phyloP scores from a whole-genome alignment of 371 early-diverging fungal genomes.

The Zopfochytrium polystomum region DNA sequence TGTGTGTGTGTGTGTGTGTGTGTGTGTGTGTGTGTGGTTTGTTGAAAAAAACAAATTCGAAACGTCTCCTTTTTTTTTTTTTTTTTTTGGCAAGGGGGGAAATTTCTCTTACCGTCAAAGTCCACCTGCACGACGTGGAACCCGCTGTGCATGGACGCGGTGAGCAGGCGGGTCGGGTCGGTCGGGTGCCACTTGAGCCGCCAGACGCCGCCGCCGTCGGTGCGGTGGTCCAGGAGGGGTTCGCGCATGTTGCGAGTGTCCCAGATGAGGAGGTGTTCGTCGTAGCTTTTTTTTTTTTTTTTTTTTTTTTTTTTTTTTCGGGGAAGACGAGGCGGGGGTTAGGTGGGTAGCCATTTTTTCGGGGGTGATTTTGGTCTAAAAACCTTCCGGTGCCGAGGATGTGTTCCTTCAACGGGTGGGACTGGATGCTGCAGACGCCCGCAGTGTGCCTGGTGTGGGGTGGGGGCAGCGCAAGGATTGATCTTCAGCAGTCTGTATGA shows the following conservation, averaged over 20 bases:
- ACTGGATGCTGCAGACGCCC: conserved; percentile 87
- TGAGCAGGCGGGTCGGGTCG: conserved; percentile 58
- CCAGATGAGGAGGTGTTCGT: conserved; percentile 83
- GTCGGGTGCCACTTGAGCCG: conserved; percentile 89
- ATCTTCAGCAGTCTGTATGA: background rate
- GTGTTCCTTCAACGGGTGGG: conserved; percentile 58
- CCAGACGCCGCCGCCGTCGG: conserved; percentile 90
- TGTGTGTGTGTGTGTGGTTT: too few relatives aligned
- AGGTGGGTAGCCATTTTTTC: too few relatives aligned
- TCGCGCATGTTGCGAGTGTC: conserved; percentile 75
- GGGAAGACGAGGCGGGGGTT: too few relatives aligned
- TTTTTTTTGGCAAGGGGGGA: too few relatives aligned
- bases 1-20: too few relatives aligned
- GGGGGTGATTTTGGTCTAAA: too few relatives aligned
- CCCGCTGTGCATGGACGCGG: conserved; percentile 88
- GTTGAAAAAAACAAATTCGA: too few relatives aligned
- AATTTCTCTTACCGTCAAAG: conserved; percentile 19
- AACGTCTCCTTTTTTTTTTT: too few relatives aligned
- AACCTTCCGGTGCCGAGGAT: conserved; percentile 76
- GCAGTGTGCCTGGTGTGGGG: conserved; percentile 63
- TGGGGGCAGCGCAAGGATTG: too few relatives aligned
- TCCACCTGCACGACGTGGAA: conserved; percentile 58
- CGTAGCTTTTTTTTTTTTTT: too few relatives aligned
- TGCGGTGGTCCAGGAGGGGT: conserved; percentile 65
- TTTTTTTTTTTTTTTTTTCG: too few relatives aligned